Conservation (phyloP, 208 protist species). For the Acanthamoeba sp. region DNA sequence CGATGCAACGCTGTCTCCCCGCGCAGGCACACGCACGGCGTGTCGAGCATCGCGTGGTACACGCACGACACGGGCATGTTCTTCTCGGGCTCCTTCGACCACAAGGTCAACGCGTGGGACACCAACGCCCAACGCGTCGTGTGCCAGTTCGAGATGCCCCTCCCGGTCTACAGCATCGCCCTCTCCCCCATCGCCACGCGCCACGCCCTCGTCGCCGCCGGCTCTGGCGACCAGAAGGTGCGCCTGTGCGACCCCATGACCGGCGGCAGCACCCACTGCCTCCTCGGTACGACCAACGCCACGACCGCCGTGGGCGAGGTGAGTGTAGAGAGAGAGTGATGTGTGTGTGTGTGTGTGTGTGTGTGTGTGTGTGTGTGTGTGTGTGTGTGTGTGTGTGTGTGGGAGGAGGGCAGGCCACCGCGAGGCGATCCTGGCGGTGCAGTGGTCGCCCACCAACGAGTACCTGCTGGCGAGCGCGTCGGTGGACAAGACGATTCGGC, state of each 20-base stretch:
- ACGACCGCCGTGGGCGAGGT: no score
- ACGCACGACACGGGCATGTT: constrained; percentile 80
- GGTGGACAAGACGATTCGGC: constrained; percentile 77
- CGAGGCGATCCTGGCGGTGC: constrained; percentile 47
- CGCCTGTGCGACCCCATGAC: constrained; percentile 76
- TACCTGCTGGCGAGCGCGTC: constrained; percentile 73
- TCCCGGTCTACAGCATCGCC: constrained; percentile 71
- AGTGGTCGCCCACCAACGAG: constrained; percentile 72
- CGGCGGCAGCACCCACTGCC: constrained; percentile 69
- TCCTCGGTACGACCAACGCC: constrained; percentile 27
- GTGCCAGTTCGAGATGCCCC: constrained; percentile 66
- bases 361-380: no score
- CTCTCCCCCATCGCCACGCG: neutral
- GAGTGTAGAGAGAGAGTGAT: no score
- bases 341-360: no score
- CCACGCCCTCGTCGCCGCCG: constrained; percentile 50
- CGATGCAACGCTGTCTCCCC: neutral
- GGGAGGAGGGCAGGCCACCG: constrained; percentile 57
- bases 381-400: neutral
- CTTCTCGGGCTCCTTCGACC: constrained; percentile 74
- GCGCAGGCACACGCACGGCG: constrained; percentile 56
- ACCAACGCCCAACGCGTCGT: constrained; percentile 67
- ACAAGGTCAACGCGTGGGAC: constrained; percentile 78
- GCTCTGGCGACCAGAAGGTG: constrained; percentile 73
- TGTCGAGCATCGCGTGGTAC: constrained; percentile 76